phyloP scores from a whole-genome alignment of 805 yeast species.

The Candida krabiensis region DNA sequence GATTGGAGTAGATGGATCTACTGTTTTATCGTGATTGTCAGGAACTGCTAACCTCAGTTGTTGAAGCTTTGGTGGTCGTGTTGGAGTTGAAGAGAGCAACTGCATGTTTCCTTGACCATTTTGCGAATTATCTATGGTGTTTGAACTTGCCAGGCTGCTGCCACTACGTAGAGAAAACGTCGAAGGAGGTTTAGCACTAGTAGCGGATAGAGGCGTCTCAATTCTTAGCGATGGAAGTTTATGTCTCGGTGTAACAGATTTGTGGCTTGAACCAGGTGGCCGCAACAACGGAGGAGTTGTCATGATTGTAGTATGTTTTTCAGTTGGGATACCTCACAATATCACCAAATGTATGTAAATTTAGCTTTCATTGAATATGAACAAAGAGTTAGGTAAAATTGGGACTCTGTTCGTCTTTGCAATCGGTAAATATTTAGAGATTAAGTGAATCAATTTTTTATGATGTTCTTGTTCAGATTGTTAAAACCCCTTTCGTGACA shows the following conservation, averaged over 20 bases:
- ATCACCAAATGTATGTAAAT: too few relatives aligned
- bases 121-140: constrained; percentile 2
- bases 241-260: constrained; percentile 25
- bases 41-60: constrained; percentile 6
- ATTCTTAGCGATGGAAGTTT: constrained; percentile 27
- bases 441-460: too few relatives aligned
- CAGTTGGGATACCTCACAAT: too few relatives aligned
- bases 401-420: too few relatives aligned
- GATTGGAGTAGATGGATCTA: constrained; percentile 9
- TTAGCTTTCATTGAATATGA: too few relatives aligned
- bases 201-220: constrained; percentile 14
- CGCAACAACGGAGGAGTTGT: constrained; percentile 44
- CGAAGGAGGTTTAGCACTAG: constrained; percentile 3
- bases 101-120: background rate
- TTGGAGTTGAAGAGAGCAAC: background rate
- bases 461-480: too few relatives aligned
- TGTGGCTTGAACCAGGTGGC: constrained; percentile 44
- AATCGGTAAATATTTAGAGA: too few relatives aligned
- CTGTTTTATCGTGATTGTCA: constrained; percentile 1
- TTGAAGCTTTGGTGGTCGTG: constrained; percentile 1
- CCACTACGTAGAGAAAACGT: constrained; percentile 2
- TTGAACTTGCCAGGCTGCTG: constrained; percentile 1
- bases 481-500: too few relatives aligned
- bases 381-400: too few relatives aligned
- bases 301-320: constrained; percentile 21